Conservation (phyloP, 176 grass and related monocot genomes). For the Puccinellia tenuiflora region DNA sequence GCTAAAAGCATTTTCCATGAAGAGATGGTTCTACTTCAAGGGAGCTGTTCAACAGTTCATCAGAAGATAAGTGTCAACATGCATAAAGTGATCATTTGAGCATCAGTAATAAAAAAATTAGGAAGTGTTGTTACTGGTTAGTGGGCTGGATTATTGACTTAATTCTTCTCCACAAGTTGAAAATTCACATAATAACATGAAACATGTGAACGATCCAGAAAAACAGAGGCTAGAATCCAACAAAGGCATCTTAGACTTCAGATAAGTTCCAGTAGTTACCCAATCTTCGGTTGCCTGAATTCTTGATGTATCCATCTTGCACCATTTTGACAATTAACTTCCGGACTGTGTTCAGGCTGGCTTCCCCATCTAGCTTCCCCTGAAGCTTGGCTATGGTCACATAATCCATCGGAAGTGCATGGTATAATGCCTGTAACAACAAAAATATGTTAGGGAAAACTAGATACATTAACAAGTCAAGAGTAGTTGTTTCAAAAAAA, state of each 20-base stretch:
- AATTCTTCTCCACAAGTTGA: neutral
- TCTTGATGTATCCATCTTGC: conserved; percentile 87
- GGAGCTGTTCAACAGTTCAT: neutral
- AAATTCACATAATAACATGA: neutral
- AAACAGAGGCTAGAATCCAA: conserved; percentile 4
- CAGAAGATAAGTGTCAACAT: too few relatives aligned
- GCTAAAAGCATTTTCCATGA: neutral
- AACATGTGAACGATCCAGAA: neutral
- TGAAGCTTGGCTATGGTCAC: conserved; percentile 85
- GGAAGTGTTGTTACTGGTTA: too few relatives aligned
- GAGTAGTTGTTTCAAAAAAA: too few relatives aligned
- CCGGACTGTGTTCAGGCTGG: conserved; percentile 54
- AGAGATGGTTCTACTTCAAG: neutral
- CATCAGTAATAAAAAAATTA: too few relatives aligned
- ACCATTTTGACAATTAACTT: conserved; percentile 95
- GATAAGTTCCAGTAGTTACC: conserved; percentile 49
- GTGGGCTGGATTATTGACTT: neutral
- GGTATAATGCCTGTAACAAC: conserved; percentile 68
- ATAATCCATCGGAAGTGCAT: conserved; percentile 91
- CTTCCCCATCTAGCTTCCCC: conserved; percentile 73
- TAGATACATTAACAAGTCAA: neutral
- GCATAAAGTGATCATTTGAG: too few relatives aligned
- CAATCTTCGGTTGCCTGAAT: conserved; percentile 68
- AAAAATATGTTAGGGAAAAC: conserved; percentile 8
- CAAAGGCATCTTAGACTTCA: neutral